Percentiles rank a stretch among this genome's conserved stretches.
Evolutionary conservation across 306 rosid genomes (phyloP).

Genomic region (Cicer judaicum): DNA sequence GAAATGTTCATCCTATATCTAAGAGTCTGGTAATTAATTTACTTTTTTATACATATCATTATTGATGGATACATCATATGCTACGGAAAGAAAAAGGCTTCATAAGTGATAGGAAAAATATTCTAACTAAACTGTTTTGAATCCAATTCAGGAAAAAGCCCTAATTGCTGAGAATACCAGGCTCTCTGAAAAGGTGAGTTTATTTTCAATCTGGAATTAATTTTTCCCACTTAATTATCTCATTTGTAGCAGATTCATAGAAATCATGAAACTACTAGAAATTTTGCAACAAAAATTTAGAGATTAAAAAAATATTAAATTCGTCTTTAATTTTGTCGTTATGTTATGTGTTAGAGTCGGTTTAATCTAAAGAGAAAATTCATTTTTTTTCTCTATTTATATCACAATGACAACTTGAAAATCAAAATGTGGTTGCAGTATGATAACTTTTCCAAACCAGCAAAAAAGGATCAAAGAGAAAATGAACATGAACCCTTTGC

Average conservation of each 20-base stretch:
- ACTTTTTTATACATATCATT: not conserved
- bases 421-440: slow-evolving; percentile 48
- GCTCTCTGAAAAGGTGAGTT: slow-evolving; percentile 65
- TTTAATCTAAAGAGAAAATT: not conserved
- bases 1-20: not conserved
- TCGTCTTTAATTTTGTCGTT: not conserved
- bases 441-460: slow-evolving; percentile 28
- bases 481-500: slow-evolving; percentile 19
- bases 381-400: not conserved
- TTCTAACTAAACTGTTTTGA: slow-evolving; percentile 9
- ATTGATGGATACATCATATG: not conserved
- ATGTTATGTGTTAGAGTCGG: not conserved
- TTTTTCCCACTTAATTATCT: not conserved
- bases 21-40: not conserved
- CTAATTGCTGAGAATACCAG: slow-evolving; percentile 65
- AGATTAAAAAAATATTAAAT: not conserved
- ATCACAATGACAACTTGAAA: not conserved
- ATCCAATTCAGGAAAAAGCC: slow-evolving; percentile 59
- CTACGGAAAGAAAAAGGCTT: not conserved
- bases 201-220: slow-evolving; percentile 9
- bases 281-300: not conserved
- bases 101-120: not conserved
- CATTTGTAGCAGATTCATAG: slow-evolving; percentile 8
- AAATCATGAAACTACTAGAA: not conserved
- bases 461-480: slow-evolving; percentile 36